Conservation (phyloP, 768 basidiomycete species). For the Calocybe gangraenosa region DNA sequence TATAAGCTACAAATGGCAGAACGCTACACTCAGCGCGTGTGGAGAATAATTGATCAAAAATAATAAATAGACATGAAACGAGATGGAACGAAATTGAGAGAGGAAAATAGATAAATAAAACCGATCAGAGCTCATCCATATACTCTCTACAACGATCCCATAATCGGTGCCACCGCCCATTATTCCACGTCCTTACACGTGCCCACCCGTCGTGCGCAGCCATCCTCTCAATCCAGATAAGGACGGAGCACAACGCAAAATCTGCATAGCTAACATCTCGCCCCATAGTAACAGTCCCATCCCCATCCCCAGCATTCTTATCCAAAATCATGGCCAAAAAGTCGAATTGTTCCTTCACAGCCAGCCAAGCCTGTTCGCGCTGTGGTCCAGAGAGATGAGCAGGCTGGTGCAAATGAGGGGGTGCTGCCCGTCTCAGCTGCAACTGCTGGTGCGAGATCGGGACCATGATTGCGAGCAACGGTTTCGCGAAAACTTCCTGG, state of each 20-base stretch:
- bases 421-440: conserved; percentile 50
- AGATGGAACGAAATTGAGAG: no score
- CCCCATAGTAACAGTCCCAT: conserved; percentile 63
- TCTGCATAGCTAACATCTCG: conserved; percentile 67
- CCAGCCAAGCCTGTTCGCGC: conserved; percentile 61
- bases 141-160: conserved; percentile 58
- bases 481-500: conserved; percentile 60
- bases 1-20: no score
- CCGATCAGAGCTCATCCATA: conserved; percentile 60
- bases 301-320: conserved; percentile 60
- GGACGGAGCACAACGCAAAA: conserved; percentile 65
- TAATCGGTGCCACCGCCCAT: conserved; percentile 61
- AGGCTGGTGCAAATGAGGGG: conserved; percentile 8
- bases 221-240: conserved; percentile 73
- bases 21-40: no score
- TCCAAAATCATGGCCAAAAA: conserved; percentile 62
- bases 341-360: conserved; percentile 63
- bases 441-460: conserved; percentile 63
- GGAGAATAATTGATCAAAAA: no score
- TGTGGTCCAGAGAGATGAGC: conserved; percentile 33
- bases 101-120: not conserved
- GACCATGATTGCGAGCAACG: conserved; percentile 65
- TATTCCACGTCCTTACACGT: conserved; percentile 64
- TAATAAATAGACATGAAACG: no score
- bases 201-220: conserved; percentile 74